A percentile compares a stretch with the other conserved stretches of the same genome.
These are phyloP conservation scores for Zizania palustris DNA, from an alignment of 202 grass and related monocot genomes.

Conservation along the genomic window DNA sequence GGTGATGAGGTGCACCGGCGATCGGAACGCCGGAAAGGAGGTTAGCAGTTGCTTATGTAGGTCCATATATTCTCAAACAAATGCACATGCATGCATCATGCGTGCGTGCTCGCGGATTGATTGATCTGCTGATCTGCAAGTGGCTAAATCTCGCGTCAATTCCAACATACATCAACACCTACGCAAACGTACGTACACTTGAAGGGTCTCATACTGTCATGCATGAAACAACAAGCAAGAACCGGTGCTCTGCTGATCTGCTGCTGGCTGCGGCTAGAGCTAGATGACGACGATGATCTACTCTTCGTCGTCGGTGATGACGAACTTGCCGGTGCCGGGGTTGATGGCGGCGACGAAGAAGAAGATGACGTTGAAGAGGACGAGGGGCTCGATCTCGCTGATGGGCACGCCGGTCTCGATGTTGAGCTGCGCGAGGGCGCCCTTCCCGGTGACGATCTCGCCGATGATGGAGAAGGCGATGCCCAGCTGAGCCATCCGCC, in stretches of 20 bases:
- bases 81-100: background rate
- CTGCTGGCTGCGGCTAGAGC: too few species aligned
- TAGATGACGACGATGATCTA: background rate
- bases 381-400: conserved; percentile 92
- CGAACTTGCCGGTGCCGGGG: conserved; percentile 87
- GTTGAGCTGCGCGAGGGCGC: conserved; percentile 96
- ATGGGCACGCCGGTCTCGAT: conserved; percentile 97
- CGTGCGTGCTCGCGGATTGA: background rate
- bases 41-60: too few species aligned
- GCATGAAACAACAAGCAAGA: conserved; percentile 25
- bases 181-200: background rate
- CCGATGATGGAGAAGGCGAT: conserved; percentile 98
- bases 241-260: background rate
- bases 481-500: conserved; percentile 91
- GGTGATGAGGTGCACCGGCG: background rate
- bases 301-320: conserved; percentile 59
- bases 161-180: background rate
- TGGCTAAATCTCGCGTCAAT: background rate
- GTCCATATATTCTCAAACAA: too few species aligned
- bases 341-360: conserved; percentile 98
- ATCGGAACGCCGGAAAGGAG: background rate
- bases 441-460: conserved; percentile 95
- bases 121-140: background rate
- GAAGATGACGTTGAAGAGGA: conserved; percentile 88
- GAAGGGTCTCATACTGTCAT: conserved; percentile 12